phyloP scores from a whole-genome alignment of 2,329 filamentous ascomycete genomes.

The Aspergillus neoniger region DNA sequence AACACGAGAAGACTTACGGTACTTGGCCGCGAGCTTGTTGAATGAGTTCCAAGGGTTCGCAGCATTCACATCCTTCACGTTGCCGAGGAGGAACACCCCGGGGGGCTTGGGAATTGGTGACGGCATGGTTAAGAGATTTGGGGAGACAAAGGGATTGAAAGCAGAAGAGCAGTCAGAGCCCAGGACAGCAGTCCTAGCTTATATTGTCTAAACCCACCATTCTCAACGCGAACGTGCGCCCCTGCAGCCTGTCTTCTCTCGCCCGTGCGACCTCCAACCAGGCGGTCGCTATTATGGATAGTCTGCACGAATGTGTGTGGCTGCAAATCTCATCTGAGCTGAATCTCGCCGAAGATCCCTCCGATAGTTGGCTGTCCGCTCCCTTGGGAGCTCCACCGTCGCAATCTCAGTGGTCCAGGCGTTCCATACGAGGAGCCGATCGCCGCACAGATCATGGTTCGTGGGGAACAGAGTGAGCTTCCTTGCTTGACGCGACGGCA shows the following conservation, averaged over 20 bases:
- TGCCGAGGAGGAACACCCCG: constrained; percentile 55
- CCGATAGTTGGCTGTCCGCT: constrained; percentile 17
- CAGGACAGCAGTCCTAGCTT: background rate
- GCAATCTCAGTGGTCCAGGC: constrained; percentile 14
- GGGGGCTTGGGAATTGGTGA: constrained; percentile 54
- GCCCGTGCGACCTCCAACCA: constrained; percentile 15
- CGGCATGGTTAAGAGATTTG: constrained; percentile 37
- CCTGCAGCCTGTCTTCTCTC: constrained; percentile 4
- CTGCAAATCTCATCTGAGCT: constrained; percentile 21
- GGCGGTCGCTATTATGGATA: constrained; percentile 7
- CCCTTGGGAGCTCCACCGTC: constrained; percentile 11
- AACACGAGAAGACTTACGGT: constrained; percentile 39
- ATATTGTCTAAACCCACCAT: background rate
- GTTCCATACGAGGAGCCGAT: constrained; percentile 15
- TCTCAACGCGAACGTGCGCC: background rate
- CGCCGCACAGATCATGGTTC: constrained; percentile 28
- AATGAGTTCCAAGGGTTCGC: constrained; percentile 55
- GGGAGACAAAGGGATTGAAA: background rate
- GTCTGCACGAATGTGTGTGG: constrained; percentile 10
- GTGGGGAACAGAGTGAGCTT: constrained; percentile 15
- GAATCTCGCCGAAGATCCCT: constrained; percentile 20
- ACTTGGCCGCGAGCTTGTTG: constrained; percentile 51
- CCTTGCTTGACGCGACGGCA: constrained; percentile 13
- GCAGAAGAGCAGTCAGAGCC: background rate
- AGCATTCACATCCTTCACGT: constrained; percentile 53